phyloP scores from a whole-genome alignment of 257 asterid genomes.

The Schizonepeta tenuifolia region DNA sequence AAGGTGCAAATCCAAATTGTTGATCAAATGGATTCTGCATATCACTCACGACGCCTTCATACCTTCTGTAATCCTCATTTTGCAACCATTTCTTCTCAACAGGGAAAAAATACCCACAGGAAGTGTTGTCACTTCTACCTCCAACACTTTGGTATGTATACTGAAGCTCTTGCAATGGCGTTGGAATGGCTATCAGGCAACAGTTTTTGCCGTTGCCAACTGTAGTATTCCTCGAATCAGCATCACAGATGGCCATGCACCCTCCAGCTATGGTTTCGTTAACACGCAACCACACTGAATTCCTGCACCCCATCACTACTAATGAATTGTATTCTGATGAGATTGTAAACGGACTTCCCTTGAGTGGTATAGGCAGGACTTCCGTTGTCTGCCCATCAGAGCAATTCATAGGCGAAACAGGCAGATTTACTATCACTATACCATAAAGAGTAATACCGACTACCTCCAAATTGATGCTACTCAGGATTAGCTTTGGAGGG shows the following conservation, averaged over 20 bases:
- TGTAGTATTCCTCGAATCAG: background rate
- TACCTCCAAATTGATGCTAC: constrained; percentile 34
- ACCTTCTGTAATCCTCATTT: too few relatives aligned
- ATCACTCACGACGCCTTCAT: too few relatives aligned
- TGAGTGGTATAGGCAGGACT: constrained; percentile 4
- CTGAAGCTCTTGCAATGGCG: background rate
- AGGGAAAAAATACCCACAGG: constrained; percentile 44
- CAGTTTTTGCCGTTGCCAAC: constrained; percentile 42
- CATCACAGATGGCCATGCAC: constrained; percentile 38
- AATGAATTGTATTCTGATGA: constrained; percentile 29
- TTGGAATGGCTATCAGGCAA: constrained; percentile 32
- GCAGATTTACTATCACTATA: constrained; percentile 29
- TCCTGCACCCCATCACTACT: constrained; percentile 40
- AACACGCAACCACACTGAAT: constrained; percentile 27
- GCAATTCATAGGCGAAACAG: constrained; percentile 37
- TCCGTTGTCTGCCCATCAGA: background rate
- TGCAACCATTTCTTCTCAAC: constrained; percentile 34
- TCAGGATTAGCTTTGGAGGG: constrained; percentile 30
- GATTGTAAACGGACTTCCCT: constrained; percentile 38
- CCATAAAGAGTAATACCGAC: constrained; percentile 10
- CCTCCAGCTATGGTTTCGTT: constrained; percentile 20
- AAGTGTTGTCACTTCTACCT: background rate
- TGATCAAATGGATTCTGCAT: too few relatives aligned
- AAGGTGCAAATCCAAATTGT: constrained; percentile 32
- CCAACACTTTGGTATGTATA: constrained; percentile 18